Evolutionary conservation across 2,329 filamentous ascomycete genomes (phyloP).

Genomic region (Diaporthe destruens): DNA sequence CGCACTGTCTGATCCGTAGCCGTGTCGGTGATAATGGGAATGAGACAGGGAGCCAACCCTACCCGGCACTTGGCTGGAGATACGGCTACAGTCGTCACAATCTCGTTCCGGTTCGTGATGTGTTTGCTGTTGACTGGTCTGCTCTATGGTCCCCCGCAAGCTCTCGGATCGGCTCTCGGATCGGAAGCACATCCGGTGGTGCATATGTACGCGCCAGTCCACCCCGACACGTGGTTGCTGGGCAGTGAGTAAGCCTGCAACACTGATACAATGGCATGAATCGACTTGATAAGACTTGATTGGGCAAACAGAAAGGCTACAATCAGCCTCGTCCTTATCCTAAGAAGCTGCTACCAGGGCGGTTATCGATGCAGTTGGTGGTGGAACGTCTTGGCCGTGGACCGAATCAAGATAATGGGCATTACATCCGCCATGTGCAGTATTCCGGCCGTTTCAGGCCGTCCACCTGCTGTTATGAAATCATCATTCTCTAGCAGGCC

Average conservation of each 20-base stretch:
- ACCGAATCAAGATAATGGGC: neutral
- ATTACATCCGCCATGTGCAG: neutral
- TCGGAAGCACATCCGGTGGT: constrained; percentile 27
- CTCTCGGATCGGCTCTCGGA: constrained; percentile 25
- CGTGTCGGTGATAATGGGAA: neutral
- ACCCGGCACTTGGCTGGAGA: neutral
- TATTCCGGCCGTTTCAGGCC: neutral
- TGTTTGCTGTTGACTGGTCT: constrained; percentile 5
- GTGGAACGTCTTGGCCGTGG: neutral
- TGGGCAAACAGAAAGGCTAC: constrained; percentile 13
- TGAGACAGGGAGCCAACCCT: neutral
- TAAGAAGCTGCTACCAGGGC: neutral
- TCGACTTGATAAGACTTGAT: neutral
- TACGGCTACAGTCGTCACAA: neutral
- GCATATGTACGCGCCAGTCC: constrained; percentile 1
- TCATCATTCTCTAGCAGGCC: neutral
- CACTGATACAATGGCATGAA: neutral
- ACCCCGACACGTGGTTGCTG: neutral
- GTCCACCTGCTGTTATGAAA: neutral
- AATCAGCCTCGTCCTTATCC: constrained; percentile 10
- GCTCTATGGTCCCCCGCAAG: constrained; percentile 4
- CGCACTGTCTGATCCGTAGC: constrained; percentile 18
- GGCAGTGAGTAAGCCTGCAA: constrained; percentile 8
- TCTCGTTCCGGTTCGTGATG: constrained; percentile 17
- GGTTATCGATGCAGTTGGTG: neutral